These are phyloP conservation scores for Rhododendron ovatum DNA, from an alignment of 148 eudicot species.

Conservation along the genomic window DNA sequence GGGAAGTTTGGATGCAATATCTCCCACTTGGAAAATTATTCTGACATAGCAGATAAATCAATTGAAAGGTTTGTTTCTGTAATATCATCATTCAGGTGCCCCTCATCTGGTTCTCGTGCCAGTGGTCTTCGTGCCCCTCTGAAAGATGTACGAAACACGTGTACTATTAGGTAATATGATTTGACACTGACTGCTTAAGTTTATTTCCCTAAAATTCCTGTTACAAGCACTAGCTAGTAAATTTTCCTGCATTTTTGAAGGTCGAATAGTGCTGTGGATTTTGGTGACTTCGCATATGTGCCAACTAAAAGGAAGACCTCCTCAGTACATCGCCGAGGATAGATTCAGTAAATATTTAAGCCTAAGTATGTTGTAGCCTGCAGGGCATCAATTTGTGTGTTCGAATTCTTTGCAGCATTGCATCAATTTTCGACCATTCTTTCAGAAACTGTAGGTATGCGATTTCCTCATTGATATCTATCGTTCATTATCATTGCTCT, in stretches of 20 bases:
- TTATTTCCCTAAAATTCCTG: background rate
- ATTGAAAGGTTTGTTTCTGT: constrained; percentile 70
- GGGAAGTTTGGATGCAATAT: constrained; percentile 80
- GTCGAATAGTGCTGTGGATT: constrained; percentile 36
- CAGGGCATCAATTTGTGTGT: background rate
- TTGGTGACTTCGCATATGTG: constrained; percentile 54
- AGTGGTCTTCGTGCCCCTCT: constrained; percentile 96
- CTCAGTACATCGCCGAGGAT: constrained; percentile 24
- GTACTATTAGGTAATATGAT: constrained; percentile 38
- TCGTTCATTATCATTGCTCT: no score
- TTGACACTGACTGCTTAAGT: background rate
- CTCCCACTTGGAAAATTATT: constrained; percentile 70
- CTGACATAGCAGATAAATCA: constrained; percentile 85
- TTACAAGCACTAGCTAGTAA: background rate
- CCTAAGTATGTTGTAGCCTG: background rate
- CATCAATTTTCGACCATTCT: background rate
- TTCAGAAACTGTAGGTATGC: background rate
- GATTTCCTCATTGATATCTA: background rate
- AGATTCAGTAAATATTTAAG: constrained; percentile 3
- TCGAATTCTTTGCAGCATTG: background rate
- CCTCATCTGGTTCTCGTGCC: constrained; percentile 82
- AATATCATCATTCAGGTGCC: constrained; percentile 68
- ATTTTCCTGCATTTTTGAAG: constrained; percentile 23
- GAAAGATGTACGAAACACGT: constrained; percentile 58
- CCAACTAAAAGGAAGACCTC: constrained; percentile 35